Percentiles rank a stretch among this genome's conserved stretches.
These are phyloP conservation scores for Penicillium sumatraense DNA, from an alignment of 2,329 filamentous ascomycete species.

Conservation along the genomic window DNA sequence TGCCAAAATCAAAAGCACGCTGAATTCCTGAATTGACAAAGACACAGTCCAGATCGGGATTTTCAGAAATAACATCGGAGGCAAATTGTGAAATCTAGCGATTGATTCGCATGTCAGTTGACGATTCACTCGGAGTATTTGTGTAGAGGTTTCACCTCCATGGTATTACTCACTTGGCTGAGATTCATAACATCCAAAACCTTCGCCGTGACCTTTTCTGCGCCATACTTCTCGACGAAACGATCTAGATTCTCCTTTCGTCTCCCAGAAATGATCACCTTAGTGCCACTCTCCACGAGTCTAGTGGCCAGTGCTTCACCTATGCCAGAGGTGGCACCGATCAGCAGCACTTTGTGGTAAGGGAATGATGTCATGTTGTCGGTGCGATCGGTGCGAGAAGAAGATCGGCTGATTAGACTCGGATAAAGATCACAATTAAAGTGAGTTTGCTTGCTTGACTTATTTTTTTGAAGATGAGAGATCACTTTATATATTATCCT, in stretches of 20 bases:
- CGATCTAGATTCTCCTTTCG: conserved; percentile 56
- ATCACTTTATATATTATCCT: no score
- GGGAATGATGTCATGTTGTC: conserved; percentile 46
- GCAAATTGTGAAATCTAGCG: conserved; percentile 23
- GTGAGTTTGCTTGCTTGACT: no score
- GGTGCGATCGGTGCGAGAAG: no score
- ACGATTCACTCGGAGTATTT: background rate
- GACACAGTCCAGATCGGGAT: conserved; percentile 23
- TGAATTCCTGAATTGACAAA: conserved; percentile 23
- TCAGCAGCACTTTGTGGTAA: conserved; percentile 59
- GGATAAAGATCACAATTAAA: no score
- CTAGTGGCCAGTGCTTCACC: conserved; percentile 56
- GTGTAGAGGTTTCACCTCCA: no score
- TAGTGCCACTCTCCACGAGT: conserved; percentile 53
- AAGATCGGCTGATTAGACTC: no score
- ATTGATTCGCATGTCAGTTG: background rate
- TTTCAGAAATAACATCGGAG: conserved; percentile 24
- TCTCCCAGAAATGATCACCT: conserved; percentile 56
- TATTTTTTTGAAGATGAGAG: no score
- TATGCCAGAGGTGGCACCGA: conserved; percentile 55
- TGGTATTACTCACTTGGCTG: conserved; percentile 41
- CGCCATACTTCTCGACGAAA: conserved; percentile 52
- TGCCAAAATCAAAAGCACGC: conserved; percentile 21
- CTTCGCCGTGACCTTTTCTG: conserved; percentile 50
- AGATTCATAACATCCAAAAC: conserved; percentile 58